A percentile compares a stretch with the other conserved stretches of the same genome.
Conservation (phyloP, 176 grass and related monocot species). For the Ampelocalamus luodianensis region DNA sequence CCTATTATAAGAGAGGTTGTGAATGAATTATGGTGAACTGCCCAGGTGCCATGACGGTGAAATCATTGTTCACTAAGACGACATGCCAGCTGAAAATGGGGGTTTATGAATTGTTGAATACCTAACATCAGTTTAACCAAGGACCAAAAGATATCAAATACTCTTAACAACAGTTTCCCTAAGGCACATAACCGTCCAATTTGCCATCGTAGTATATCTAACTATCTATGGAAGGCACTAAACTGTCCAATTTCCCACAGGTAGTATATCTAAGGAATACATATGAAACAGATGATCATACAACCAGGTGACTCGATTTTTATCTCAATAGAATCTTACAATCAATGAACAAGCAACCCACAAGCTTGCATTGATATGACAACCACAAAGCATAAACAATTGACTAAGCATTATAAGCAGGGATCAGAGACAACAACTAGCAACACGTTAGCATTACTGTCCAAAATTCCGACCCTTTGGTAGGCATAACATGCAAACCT, state of each 20-base stretch:
- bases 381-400: neutral
- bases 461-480: neutral
- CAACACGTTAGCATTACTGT: neutral
- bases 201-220: neutral
- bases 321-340: neutral
- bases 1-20: neutral
- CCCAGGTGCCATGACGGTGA: neutral
- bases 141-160: neutral
- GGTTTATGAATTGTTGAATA: too few relatives aligned
- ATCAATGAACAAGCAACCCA: neutral
- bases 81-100: neutral
- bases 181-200: neutral
- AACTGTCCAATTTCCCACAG: neutral
- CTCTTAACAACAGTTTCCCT: neutral
- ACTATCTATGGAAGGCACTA: too few relatives aligned
- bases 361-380: neutral
- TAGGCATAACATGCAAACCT: neutral
- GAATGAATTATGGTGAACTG: neutral
- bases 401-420: neutral
- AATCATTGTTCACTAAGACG: neutral
- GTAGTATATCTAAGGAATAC: neutral
- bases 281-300: neutral
- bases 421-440: neutral
- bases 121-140: neutral
- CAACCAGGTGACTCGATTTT: neutral